A percentile compares a stretch with the other conserved stretches of the same genome.
Conservation (phyloP, 208 protist genomes). For the Herpetomonas samuelpessoai region DNA sequence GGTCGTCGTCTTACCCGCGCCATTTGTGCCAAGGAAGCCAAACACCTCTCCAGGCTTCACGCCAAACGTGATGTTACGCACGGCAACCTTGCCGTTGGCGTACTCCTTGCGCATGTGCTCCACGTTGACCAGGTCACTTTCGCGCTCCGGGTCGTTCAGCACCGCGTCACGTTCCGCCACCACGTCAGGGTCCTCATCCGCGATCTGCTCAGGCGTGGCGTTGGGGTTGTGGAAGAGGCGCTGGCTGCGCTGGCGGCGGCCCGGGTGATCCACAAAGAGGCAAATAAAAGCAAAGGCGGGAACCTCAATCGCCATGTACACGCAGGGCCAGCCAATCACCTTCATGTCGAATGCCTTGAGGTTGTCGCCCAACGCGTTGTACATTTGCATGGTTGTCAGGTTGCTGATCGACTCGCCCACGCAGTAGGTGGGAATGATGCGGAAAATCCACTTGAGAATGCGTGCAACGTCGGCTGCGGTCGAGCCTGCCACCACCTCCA, state of each 20-base stretch:
- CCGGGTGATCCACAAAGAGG: constrained; percentile 24
- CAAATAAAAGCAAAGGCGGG: constrained; percentile 16
- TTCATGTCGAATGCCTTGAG: constrained; percentile 5
- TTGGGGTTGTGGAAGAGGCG: background rate
- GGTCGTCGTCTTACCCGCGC: constrained; percentile 75
- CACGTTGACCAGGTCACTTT: constrained; percentile 25
- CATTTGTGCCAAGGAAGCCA: constrained; percentile 72
- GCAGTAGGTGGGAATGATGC: constrained; percentile 36
- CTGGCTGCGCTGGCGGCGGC: background rate
- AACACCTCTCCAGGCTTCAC: constrained; percentile 58
- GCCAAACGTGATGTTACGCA: constrained; percentile 45
- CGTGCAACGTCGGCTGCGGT: constrained; percentile 9
- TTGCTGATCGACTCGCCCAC: constrained; percentile 40
- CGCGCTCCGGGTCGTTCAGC: constrained; percentile 8
- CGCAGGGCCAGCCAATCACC: constrained; percentile 13
- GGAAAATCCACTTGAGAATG: constrained; percentile 13
- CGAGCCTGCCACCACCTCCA: constrained; percentile 12
- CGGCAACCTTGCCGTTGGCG: constrained; percentile 30
- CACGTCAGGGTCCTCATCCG: constrained; percentile 18
- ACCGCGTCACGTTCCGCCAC: constrained; percentile 3
- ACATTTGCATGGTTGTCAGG: constrained; percentile 11
- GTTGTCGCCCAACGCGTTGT: background rate
- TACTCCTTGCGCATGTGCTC: constrained; percentile 44
- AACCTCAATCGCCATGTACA: constrained; percentile 22
- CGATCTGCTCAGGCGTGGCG: constrained; percentile 1